Conservation (phyloP, 352 stramenopile genomes). For the Pythium apleroticum region DNA sequence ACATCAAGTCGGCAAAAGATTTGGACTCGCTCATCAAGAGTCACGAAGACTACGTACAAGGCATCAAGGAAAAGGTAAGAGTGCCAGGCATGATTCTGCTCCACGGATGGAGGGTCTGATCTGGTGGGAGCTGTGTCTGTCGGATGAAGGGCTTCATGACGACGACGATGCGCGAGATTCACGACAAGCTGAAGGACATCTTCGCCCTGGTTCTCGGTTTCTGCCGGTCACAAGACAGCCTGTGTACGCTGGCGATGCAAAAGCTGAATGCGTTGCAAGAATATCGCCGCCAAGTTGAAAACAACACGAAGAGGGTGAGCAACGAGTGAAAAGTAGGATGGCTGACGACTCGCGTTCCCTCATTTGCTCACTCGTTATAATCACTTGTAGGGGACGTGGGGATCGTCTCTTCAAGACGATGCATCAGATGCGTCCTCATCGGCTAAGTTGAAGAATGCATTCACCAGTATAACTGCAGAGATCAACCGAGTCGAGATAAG, state of each 20-base stretch:
- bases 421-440: slow-evolving; percentile 24
- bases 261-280: slow-evolving; percentile 67
- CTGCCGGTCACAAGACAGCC: slow-evolving; percentile 76
- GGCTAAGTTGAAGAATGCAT: slow-evolving; percentile 17
- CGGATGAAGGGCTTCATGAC: slow-evolving; percentile 75
- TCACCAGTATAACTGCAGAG: slow-evolving; percentile 29
- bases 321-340: background rate
- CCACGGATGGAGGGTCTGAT: background rate
- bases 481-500: slow-evolving; percentile 41
- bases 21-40: slow-evolving; percentile 96
- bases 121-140: background rate
- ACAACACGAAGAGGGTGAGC: slow-evolving; percentile 47
- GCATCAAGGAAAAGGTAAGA: slow-evolving; percentile 88
- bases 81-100: background rate
- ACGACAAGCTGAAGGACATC: slow-evolving; percentile 79
- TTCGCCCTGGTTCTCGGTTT: slow-evolving; percentile 84
- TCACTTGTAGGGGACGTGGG: slow-evolving; percentile 54
- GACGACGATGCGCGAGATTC: slow-evolving; percentile 66
- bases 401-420: slow-evolving; percentile 55
- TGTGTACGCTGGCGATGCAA: slow-evolving; percentile 77
- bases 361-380: background rate
- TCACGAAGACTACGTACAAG: slow-evolving; percentile 94
- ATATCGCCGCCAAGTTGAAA: slow-evolving; percentile 42
- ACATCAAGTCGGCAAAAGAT: slow-evolving; percentile 89
- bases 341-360: background rate